Percentiles rank a stretch among this genome's conserved stretches.
Evolutionary conservation across 129 eudicot genomes (phyloP).

Genomic region (Tagetes patula): DNA sequence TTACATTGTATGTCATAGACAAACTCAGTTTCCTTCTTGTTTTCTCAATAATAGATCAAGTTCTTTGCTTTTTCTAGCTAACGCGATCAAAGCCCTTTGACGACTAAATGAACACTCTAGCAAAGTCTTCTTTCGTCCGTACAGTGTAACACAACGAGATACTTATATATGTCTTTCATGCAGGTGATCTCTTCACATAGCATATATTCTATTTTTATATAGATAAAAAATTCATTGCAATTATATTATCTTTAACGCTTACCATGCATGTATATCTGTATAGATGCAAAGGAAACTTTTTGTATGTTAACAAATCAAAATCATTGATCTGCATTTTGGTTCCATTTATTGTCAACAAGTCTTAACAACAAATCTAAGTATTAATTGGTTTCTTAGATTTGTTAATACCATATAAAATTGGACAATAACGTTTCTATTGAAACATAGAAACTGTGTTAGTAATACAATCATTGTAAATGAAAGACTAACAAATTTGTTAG

Average conservation of each 20-base stretch:
- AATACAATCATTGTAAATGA: no score
- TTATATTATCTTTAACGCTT: neutral
- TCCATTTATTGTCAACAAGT: neutral
- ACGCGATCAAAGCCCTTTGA: neutral
- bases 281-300: neutral
- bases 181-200: slow-evolving; percentile 7
- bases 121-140: neutral
- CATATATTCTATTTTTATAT: neutral
- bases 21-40: neutral
- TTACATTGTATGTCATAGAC: neutral
- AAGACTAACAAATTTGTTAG: no score
- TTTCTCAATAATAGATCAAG: neutral
- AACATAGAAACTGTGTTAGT: no score
- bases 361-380: neutral
- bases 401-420: neutral
- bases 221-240: neutral
- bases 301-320: no score
- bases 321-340: no score
- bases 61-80: neutral
- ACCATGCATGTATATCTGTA: neutral
- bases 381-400: neutral
- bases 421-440: neutral
- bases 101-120: neutral
- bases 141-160: neutral
- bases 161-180: neutral